Conservation (phyloP, 2,329 filamentous ascomycete genomes). For the Fusarium nurragi region DNA sequence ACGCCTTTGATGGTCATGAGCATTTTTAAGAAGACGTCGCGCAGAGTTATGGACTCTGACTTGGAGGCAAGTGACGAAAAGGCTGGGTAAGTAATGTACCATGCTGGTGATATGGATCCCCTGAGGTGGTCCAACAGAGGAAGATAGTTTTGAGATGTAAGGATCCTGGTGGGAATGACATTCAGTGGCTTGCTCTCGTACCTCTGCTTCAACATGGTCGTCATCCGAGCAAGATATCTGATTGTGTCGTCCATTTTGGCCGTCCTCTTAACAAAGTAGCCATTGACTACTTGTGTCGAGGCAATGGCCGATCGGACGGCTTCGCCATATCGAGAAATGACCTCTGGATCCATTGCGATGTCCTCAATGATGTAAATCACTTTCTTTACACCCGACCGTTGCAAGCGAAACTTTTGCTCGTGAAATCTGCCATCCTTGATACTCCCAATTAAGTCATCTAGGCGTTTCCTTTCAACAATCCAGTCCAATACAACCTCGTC, state of each 20-base stretch:
- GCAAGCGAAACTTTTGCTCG: slow-evolving; percentile 84
- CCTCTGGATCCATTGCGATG: slow-evolving; percentile 66
- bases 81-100: slow-evolving; percentile 74
- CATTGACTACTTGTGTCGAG: slow-evolving; percentile 80
- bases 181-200: slow-evolving; percentile 68
- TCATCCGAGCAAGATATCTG: slow-evolving; percentile 78
- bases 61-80: slow-evolving; percentile 80
- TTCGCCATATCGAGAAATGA: slow-evolving; percentile 68
- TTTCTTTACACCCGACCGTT: slow-evolving; percentile 76
- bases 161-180: slow-evolving; percentile 71
- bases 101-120: slow-evolving; percentile 58
- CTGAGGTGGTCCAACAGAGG: slow-evolving; percentile 69
- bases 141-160: slow-evolving; percentile 73
- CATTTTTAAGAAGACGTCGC: slow-evolving; percentile 85
- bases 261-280: slow-evolving; percentile 82
- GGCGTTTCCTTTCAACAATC: slow-evolving; percentile 82
- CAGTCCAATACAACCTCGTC: slow-evolving; percentile 80
- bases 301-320: slow-evolving; percentile 77
- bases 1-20: slow-evolving; percentile 82
- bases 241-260: slow-evolving; percentile 81
- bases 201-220: slow-evolving; percentile 69
- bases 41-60: slow-evolving; percentile 75
- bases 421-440: slow-evolving; percentile 86
- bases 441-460: slow-evolving; percentile 81
- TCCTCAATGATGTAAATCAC: slow-evolving; percentile 84